Percentiles rank a stretch among this genome's conserved stretches.
These are phyloP conservation scores for Aspergillus funiculosus DNA, from an alignment of 495 filamentous ascomycete genomes.

Conservation along the genomic window DNA sequence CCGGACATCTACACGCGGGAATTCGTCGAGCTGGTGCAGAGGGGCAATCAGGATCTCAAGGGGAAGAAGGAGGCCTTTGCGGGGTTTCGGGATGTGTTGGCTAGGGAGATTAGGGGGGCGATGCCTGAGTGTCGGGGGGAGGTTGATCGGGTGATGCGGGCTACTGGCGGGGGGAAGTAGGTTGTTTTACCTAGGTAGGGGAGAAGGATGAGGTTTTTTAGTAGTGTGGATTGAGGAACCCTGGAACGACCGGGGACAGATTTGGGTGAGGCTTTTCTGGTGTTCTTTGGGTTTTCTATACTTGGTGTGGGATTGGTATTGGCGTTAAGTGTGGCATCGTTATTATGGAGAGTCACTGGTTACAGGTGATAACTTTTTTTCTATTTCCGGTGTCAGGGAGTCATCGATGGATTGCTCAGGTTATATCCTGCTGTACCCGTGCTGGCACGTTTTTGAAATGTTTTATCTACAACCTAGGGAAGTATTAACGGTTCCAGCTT, in stretches of 20 bases:
- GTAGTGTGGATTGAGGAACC: too few species aligned
- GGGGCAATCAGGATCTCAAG: conserved; percentile 75
- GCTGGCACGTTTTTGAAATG: too few species aligned
- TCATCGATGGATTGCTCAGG: too few species aligned
- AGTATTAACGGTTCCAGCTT: too few species aligned
- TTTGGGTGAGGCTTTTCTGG: too few species aligned
- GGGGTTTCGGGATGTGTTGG: conserved; percentile 74
- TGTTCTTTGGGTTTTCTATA: background rate
- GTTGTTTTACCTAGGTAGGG: background rate
- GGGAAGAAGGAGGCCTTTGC: conserved; percentile 80
- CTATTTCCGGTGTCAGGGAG: too few species aligned
- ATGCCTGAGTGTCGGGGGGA: conserved; percentile 73
- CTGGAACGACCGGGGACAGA: too few species aligned
- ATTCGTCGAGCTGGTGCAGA: conserved; percentile 86
- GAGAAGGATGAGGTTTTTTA: background rate
- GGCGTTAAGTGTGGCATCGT: background rate
- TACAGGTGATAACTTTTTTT: background rate
- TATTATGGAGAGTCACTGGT: too few species aligned
- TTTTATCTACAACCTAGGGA: too few species aligned
- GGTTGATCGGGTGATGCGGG: conserved; percentile 55
- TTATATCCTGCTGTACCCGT: too few species aligned
- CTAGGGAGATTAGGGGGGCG: conserved; percentile 66
- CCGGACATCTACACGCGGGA: conserved; percentile 98
- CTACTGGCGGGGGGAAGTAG: conserved; percentile 26
- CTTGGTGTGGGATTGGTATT: background rate